Evolutionary conservation across 257 asterid species (phyloP).

Genomic region (Nicotiana tabacum): DNA sequence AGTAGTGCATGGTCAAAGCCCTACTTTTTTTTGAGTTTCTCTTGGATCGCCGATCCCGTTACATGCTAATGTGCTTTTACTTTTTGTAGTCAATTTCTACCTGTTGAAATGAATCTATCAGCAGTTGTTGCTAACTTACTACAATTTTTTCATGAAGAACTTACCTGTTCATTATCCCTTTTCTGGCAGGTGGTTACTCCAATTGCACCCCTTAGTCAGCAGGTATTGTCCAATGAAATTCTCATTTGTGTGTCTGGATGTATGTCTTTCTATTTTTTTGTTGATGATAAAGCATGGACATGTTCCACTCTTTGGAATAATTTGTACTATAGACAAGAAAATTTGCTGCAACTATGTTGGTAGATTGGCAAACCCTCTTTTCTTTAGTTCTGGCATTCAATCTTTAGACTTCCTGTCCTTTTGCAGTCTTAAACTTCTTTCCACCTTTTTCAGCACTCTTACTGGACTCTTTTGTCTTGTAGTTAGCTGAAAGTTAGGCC

Average conservation of each 20-base stretch:
- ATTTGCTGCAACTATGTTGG: background rate
- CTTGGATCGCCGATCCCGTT: too few relatives aligned
- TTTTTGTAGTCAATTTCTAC: too few relatives aligned
- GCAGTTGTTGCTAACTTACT: background rate
- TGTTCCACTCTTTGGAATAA: background rate
- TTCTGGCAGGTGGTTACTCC: slow-evolving; percentile 96
- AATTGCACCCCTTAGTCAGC: slow-evolving; percentile 95
- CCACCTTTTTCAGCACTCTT: too few relatives aligned
- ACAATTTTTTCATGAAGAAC: background rate
- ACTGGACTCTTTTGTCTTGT: too few relatives aligned
- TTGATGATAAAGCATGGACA: background rate
- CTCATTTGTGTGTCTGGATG: background rate
- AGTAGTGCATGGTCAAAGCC: too few relatives aligned
- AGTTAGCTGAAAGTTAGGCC: too few relatives aligned
- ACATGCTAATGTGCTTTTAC: too few relatives aligned
- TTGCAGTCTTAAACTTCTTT: background rate
- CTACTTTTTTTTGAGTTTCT: too few relatives aligned
- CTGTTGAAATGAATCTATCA: background rate
- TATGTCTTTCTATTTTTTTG: background rate
- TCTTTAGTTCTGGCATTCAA: background rate
- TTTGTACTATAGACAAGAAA: background rate
- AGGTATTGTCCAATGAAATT: slow-evolving; percentile 46
- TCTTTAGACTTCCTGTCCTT: background rate
- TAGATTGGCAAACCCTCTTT: background rate
- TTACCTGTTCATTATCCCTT: slow-evolving; percentile 8